These are phyloP conservation scores for Tulasnella sp. DNA, from an alignment of 768 basidiomycete genomes.

Conservation along the genomic window DNA sequence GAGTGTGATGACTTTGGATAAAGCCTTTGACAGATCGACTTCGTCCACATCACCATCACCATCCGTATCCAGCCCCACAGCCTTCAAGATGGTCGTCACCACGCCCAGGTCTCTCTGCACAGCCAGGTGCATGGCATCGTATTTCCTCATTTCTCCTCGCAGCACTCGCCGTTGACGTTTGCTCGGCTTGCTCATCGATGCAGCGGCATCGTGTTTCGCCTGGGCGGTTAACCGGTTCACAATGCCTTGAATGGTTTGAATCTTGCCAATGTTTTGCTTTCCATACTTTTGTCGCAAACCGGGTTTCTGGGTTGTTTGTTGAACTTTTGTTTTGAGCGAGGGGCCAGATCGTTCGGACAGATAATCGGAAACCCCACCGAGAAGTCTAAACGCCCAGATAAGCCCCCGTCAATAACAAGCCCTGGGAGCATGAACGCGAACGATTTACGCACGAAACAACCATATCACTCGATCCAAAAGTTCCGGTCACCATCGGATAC, in stretches of 20 bases:
- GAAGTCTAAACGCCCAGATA: neutral
- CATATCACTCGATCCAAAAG: constrained; percentile 3
- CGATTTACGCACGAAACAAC: constrained; percentile 3
- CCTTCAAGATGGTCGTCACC: neutral
- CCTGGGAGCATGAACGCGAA: neutral
- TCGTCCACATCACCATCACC: neutral
- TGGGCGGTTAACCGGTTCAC: neutral
- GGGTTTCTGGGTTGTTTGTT: neutral
- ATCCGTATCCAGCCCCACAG: neutral
- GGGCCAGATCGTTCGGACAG: constrained; percentile 13
- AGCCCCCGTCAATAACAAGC: neutral
- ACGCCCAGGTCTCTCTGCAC: neutral
- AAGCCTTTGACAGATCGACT: neutral
- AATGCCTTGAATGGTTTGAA: neutral
- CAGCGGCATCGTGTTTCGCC: neutral
- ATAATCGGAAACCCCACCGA: constrained; percentile 11
- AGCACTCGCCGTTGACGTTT: neutral
- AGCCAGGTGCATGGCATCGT: neutral
- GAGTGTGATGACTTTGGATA: neutral
- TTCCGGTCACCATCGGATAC: constrained; percentile 20
- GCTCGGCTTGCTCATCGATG: neutral
- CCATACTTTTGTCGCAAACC: neutral
- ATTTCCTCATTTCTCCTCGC: neutral
- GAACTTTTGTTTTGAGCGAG: constrained; percentile 1
- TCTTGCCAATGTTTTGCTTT: neutral